Base-by-base conservation (phyloP, 2,329 filamentous ascomycete species). In the Chaetomiaceae sp. region DNA sequence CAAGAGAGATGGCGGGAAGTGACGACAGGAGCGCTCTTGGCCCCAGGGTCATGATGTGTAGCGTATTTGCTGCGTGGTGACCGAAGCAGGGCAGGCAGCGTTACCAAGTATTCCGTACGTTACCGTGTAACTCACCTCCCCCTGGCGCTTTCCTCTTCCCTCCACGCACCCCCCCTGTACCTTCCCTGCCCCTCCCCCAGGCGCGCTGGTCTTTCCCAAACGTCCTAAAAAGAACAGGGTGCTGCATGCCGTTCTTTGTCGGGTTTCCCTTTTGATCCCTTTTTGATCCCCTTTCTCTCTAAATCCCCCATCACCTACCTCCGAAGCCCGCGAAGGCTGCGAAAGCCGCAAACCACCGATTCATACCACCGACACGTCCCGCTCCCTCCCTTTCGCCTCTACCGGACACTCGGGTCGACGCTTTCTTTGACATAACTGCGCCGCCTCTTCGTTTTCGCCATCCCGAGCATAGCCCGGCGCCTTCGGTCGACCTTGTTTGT, bases 251-350 rank as follows among this genome's bases (percentile, higher is more conserved):
- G 34, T 54, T 35, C 53, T 58, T 61, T 56, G 54, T 54, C 52
- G 53, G 53, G 25, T 61, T 61, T 59, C 59, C 57, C 54, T 57
- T 61, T 59, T 57, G 56, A 57, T 58, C 50, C 59, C 57, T 53
- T 57, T 61, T 59, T 57, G 56, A 57, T 58, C 50, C 21, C 37
- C 48, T 41, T 39, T 31, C 51, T 43, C 43, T 41, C 35, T 43
- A 40, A 55, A 44, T 25, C n/a, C 46, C 25, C 27, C 39, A 21
- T 12, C 33, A 44, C 33, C 39, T 25, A 34, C 42, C 42, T n/a
- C n/a, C n/a, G n/a, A n/a, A n/a, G n/a, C n/a, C n/a, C n/a, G n/a
- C 25, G 25, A 27, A 27, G 25, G 25, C n/a, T n/a, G n/a, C n/a
- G n/a, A 13, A 45, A 23, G 9, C 30, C 12, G 21, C 39, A 19